These are phyloP conservation scores for Mucor circinelloides DNA, from an alignment of 371 early-diverging fungal species.

Conservation along the genomic window DNA sequence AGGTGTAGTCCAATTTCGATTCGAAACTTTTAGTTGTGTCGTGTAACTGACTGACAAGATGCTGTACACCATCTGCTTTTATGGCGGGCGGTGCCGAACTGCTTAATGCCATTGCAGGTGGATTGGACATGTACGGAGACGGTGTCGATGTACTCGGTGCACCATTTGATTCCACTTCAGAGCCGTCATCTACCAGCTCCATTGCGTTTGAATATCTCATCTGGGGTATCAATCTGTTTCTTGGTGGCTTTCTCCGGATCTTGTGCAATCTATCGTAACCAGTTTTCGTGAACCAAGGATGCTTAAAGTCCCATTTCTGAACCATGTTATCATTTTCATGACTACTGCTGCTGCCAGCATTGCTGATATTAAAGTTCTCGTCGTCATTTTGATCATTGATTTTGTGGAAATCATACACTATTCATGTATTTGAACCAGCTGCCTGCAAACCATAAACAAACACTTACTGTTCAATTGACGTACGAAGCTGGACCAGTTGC, in stretches of 20 bases:
- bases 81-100: neutral
- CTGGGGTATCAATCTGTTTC: conserved; percentile 17
- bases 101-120: neutral
- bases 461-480: conserved; percentile 29
- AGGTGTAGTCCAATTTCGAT: conserved; percentile 15
- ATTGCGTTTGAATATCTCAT: conserved; percentile 22
- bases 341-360: neutral
- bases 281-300: conserved; percentile 19
- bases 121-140: neutral
- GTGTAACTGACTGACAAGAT: conserved; percentile 4
- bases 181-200: conserved; percentile 2
- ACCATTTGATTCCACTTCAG: neutral
- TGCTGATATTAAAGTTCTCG: neutral
- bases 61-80: neutral
- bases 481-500: conserved; percentile 36
- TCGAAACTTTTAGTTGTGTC: conserved; percentile 7
- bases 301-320: conserved; percentile 28
- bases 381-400: conserved; percentile 14
- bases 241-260: conserved; percentile 22
- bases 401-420: conserved; percentile 37
- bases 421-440: neutral
- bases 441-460: neutral
- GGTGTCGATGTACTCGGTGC: neutral
- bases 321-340: conserved; percentile 4
- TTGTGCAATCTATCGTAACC: conserved; percentile 17